These are phyloP conservation scores for Phytophthora citricola DNA, from an alignment of 352 stramenopile genomes.

Conservation along the genomic window DNA sequence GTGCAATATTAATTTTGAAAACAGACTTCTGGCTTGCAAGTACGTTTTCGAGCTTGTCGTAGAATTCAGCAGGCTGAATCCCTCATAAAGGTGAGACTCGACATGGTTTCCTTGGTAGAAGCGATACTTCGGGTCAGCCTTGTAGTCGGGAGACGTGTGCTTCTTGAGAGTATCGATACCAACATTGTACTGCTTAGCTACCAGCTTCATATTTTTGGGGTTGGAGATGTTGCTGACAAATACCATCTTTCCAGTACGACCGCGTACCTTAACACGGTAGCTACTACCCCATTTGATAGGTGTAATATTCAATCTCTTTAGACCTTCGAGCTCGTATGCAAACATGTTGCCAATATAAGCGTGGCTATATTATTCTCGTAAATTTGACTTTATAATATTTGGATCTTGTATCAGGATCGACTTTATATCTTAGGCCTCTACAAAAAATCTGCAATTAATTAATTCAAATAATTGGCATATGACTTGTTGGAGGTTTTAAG, in stretches of 20 bases:
- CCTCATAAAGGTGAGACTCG: neutral
- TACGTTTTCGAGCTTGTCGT: slow-evolving; percentile 4
- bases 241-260: slow-evolving; percentile 17
- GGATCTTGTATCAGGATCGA: slow-evolving; percentile 23
- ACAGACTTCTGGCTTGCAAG: slow-evolving; percentile 14
- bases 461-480: no score
- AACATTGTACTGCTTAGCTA: slow-evolving; percentile 27
- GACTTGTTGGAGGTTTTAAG: no score
- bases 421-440: no score
- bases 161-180: slow-evolving; percentile 16
- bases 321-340: slow-evolving; percentile 28
- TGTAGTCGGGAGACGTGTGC: slow-evolving; percentile 11
- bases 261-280: slow-evolving; percentile 30
- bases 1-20: slow-evolving; percentile 26
- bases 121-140: slow-evolving; percentile 12
- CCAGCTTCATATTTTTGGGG: slow-evolving; percentile 9
- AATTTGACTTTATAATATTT: slow-evolving; percentile 18
- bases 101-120: slow-evolving; percentile 24
- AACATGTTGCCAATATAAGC: slow-evolving; percentile 28
- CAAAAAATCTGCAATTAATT: no score
- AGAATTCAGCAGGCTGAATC: neutral
- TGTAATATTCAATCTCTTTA: slow-evolving; percentile 24
- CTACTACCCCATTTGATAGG: slow-evolving; percentile 19
- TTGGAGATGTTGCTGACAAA: slow-evolving; percentile 16
- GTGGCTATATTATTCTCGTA: slow-evolving; percentile 10